A percentile compares a stretch with the other conserved stretches of the same genome.
Conservation (phyloP, 2,329 filamentous ascomycete genomes). For the Elsinoe batatas region DNA sequence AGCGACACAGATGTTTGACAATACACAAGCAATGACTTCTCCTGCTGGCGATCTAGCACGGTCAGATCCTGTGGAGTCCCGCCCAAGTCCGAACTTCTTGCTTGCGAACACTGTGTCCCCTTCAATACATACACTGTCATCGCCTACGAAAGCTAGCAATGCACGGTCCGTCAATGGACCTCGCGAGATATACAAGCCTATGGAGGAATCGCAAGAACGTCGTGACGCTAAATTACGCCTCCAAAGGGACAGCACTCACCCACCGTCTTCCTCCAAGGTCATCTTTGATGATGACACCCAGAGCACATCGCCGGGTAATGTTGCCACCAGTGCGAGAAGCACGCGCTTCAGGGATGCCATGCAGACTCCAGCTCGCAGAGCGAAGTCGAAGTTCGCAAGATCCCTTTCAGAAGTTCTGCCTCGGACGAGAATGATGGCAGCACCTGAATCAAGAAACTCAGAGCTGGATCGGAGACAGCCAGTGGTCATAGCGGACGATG, state of each 20-base stretch:
- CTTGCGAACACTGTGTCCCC: slow-evolving; percentile 21
- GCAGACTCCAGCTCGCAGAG: not conserved
- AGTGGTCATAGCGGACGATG: slow-evolving; percentile 17
- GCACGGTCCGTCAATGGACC: slow-evolving; percentile 27
- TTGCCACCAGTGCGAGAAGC: not conserved
- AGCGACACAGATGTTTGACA: slow-evolving; percentile 37
- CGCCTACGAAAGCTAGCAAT: slow-evolving; percentile 24
- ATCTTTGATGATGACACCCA: slow-evolving; percentile 11
- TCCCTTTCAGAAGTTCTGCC: not conserved
- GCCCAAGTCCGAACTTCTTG: slow-evolving; percentile 37
- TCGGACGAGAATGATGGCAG: slow-evolving; percentile 7
- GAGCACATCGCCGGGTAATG: not conserved
- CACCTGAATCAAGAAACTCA: slow-evolving; percentile 16
- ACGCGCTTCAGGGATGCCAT: not conserved
- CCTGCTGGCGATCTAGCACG: slow-evolving; percentile 28
- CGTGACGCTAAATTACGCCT: slow-evolving; percentile 21
- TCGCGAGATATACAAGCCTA: slow-evolving; percentile 33
- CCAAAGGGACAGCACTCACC: not conserved
- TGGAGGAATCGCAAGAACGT: slow-evolving; percentile 36
- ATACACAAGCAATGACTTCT: slow-evolving; percentile 37
- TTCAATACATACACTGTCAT: slow-evolving; percentile 28
- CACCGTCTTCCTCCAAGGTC: slow-evolving; percentile 9
- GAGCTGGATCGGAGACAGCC: slow-evolving; percentile 14
- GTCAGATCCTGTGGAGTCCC: slow-evolving; percentile 36
- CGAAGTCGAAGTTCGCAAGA: not conserved